These are phyloP conservation scores for Coemansia sp. DNA, from an alignment of 192 early-diverging fungal species.

Conservation along the genomic window DNA sequence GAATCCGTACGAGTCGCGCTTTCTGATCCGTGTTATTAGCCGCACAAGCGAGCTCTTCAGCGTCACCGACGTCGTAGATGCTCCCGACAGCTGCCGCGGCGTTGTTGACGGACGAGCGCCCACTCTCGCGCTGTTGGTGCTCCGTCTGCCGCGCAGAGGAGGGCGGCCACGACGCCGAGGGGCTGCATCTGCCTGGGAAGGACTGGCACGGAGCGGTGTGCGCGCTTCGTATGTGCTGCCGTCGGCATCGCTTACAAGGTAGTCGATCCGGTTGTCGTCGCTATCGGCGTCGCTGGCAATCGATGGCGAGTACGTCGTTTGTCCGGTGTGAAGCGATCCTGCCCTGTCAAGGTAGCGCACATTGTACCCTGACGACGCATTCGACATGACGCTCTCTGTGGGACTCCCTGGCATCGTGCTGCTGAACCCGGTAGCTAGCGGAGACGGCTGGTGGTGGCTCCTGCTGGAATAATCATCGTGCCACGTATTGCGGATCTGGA, in stretches of 20 bases:
- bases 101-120: neutral
- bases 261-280: conserved; percentile 15
- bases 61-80: conserved; percentile 39
- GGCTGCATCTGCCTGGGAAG: conserved; percentile 1
- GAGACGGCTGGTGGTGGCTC: conserved; percentile 1
- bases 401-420: conserved; percentile 18
- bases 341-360: neutral
- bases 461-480: conserved; percentile 3
- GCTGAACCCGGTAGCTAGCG: conserved; percentile 3
- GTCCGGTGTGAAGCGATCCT: neutral
- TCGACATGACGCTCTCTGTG: conserved; percentile 16
- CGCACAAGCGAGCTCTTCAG: conserved; percentile 65
- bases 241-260: conserved; percentile 18
- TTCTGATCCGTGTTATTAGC: conserved; percentile 64
- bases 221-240: conserved; percentile 19
- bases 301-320: conserved; percentile 24
- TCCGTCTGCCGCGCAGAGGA: conserved; percentile 28
- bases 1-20: conserved; percentile 83
- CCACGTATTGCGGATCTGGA: conserved; percentile 7
- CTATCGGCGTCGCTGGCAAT: conserved; percentile 27
- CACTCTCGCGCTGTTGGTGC: conserved; percentile 14
- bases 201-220: neutral
- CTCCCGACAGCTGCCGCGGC: conserved; percentile 11
- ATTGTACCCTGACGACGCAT: conserved; percentile 12
- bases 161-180: conserved; percentile 39